Base-by-base conservation (phyloP, 768 basidiomycete species). In the Exsudoporus frostii region DNA sequence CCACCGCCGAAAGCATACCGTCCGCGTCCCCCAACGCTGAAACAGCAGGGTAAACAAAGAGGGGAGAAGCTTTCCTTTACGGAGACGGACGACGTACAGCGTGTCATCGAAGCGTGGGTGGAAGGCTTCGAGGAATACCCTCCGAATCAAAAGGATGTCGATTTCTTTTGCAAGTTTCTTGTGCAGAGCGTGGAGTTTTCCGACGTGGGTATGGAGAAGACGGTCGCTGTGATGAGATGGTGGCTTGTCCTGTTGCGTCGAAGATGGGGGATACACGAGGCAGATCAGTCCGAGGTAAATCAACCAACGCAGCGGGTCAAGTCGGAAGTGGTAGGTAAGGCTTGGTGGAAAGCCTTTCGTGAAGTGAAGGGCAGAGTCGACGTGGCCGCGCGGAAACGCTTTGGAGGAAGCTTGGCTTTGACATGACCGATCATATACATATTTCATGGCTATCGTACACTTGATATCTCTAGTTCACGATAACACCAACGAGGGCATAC, bases 281-380 rank as follows among this genome's bases (percentile, higher is more conserved):
- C 70, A 51, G 69, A 64, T 38, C 51, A 51, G 11, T 52, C 71
- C 30, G 76, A 74, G 38, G 69, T 67, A 22, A 68, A 73, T 38
- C 69, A 68, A 44, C 54, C 36, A 5, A 30, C 63, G 64, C 25
- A 63, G 66, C 67, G 54, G 57, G 57, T 55, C 67, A 71, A 73
- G 64, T 70, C 71, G 33, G 65, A 73, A 45, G 50, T 38, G 13
- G 75, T 88, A 39, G 90, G 84, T 2, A 75, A 75, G 64, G 81
- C 81, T 36, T 95, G 92, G 93, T 95, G 92, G 92, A 75, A 71
- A 46, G 81, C 86, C 7, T 94, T 90, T 72, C 73, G 79, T 53
- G 79, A 80, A 29, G 83, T 91, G 3, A 90, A 86, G 71, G 73
- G 61, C 13, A 76, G 74, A 60, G 80, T 94, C 71, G 86, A 92